A percentile compares a stretch with the other conserved stretches of the same genome.
Evolutionary conservation across 164 flowering plant genomes (phyloP).

Genomic region (Magnolia sinica): DNA sequence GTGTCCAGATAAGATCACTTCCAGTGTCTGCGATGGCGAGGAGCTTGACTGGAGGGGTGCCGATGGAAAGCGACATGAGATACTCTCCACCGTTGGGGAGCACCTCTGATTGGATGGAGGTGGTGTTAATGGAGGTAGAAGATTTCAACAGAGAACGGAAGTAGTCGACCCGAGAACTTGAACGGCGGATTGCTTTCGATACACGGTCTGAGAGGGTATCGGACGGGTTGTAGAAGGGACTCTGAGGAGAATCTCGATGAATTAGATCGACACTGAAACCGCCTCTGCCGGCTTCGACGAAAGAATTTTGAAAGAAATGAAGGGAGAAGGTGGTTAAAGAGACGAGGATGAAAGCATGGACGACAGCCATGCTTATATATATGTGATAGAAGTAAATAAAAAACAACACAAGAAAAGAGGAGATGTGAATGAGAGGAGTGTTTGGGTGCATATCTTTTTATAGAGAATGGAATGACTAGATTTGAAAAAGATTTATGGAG

Average conservation of each 20-base stretch:
- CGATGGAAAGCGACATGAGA: constrained; percentile 53
- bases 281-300: neutral
- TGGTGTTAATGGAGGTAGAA: neutral
- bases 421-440: too few relatives aligned
- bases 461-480: too few relatives aligned
- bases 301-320: neutral
- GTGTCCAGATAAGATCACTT: constrained; percentile 86
- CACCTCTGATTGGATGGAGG: constrained; percentile 5
- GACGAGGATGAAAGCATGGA: neutral
- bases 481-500: too few relatives aligned
- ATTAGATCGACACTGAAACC: neutral
- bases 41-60: constrained; percentile 56
- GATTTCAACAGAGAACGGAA: neutral
- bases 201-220: neutral
- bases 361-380: neutral
- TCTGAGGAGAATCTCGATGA: constrained; percentile 1
- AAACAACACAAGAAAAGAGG: neutral
- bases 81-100: constrained; percentile 52
- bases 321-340: neutral
- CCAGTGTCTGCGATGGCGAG: constrained; percentile 77
- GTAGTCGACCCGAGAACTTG: neutral
- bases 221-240: neutral
- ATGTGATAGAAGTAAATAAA: neutral
- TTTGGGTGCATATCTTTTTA: too few relatives aligned
- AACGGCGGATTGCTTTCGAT: neutral